Percentiles rank a stretch among this genome's conserved stretches.
phyloP scores from a whole-genome alignment of 441 rosid genomes.

The Adansonia gregorii region DNA sequence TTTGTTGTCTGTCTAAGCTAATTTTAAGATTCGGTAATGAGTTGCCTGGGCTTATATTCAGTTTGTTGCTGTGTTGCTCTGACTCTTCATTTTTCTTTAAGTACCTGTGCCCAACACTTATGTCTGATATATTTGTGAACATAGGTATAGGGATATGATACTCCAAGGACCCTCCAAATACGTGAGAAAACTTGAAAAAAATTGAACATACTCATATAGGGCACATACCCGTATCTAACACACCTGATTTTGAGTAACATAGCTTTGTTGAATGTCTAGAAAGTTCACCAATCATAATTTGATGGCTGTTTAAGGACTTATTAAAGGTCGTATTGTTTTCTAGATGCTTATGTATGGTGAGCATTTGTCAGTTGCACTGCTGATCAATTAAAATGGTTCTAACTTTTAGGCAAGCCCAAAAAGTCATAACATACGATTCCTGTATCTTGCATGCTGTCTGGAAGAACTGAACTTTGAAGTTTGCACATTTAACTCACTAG shows the following conservation, averaged over 20 bases:
- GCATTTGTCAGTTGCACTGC: neutral
- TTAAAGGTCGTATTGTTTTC: neutral
- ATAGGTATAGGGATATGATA: too few relatives aligned
- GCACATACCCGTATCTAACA: too few relatives aligned
- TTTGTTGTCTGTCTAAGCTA: constrained; percentile 2
- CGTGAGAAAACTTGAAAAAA: too few relatives aligned
- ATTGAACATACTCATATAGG: too few relatives aligned
- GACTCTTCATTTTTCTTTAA: too few relatives aligned
- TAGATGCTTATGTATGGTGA: neutral
- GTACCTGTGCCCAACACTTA: too few relatives aligned
- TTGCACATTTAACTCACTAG: neutral
- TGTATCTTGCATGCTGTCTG: neutral
- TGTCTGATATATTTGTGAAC: too few relatives aligned
- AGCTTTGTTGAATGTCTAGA: constrained; percentile 2
- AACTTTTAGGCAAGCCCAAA: neutral
- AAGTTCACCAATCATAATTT: neutral
- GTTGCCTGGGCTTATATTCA: neutral
- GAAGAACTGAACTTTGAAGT: neutral
- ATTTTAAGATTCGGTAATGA: constrained; percentile 10
- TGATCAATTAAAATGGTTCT: neutral
- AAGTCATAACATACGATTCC: neutral
- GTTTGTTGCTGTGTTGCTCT: too few relatives aligned
- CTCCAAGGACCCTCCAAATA: too few relatives aligned
- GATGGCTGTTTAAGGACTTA: constrained; percentile 1
- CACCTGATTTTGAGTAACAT: too few relatives aligned